Evolutionary conservation across 2,329 filamentous ascomycete species (phyloP).

Genomic region (Hymenoscyphus albidus): DNA sequence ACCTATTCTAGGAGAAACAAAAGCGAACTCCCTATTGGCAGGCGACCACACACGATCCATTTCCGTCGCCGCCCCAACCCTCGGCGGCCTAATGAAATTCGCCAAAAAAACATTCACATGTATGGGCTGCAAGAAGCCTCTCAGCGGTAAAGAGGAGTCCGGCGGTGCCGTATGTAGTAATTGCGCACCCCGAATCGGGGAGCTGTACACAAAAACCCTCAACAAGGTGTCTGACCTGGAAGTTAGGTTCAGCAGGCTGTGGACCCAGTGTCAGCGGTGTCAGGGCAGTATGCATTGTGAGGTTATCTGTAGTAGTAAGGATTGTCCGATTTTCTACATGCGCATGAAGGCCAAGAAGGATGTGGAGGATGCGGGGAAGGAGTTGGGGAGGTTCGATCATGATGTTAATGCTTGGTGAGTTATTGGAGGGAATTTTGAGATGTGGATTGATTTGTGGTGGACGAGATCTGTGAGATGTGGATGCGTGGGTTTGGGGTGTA

Average conservation of each 20-base stretch:
- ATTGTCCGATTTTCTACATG: constrained; percentile 99
- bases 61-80: constrained; percentile 82
- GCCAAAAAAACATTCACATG: constrained; percentile 96
- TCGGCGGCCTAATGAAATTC: constrained; percentile 97
- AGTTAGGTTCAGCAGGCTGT: constrained; percentile 84
- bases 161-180: constrained; percentile 84
- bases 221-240: constrained; percentile 88
- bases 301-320: constrained; percentile 92
- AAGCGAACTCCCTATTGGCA: constrained; percentile 78
- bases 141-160: constrained; percentile 73
- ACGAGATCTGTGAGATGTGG: background rate
- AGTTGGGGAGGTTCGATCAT: constrained; percentile 82
- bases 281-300: constrained; percentile 98
- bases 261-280: constrained; percentile 97
- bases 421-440: no score
- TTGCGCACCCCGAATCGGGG: constrained; percentile 79
- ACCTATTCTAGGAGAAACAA: constrained; percentile 91
- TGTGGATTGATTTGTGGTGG: no score
- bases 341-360: constrained; percentile 99
- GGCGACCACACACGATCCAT: constrained; percentile 96
- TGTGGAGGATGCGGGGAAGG: constrained; percentile 89
- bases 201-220: constrained; percentile 89
- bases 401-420: constrained; percentile 61
- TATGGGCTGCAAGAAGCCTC: constrained; percentile 98
- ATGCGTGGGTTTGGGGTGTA: background rate